Evolutionary conservation across 2,329 filamentous ascomycete species (phyloP).

Genomic region (Nectriaceae sp.): DNA sequence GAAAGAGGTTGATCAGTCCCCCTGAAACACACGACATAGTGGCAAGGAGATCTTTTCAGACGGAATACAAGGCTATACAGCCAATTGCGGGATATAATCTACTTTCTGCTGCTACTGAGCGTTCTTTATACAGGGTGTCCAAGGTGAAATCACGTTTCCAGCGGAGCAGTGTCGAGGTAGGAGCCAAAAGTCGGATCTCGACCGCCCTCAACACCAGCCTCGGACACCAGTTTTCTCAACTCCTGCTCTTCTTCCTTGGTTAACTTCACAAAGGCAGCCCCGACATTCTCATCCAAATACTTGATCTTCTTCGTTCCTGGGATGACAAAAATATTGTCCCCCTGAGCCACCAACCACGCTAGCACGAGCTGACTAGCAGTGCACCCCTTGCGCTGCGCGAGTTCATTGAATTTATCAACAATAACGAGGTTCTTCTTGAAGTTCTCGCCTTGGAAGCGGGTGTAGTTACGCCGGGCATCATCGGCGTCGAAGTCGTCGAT

Average conservation of each 20-base stretch:
- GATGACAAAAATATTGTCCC: constrained; percentile 61
- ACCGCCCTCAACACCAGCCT: constrained; percentile 29
- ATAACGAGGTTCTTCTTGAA: constrained; percentile 53
- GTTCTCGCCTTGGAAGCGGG: constrained; percentile 28
- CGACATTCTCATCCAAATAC: constrained; percentile 49
- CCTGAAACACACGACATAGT: too few relatives aligned
- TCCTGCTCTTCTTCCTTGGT: constrained; percentile 36
- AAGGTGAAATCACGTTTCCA: constrained; percentile 11
- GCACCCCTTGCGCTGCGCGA: constrained; percentile 50
- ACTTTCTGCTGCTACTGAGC: too few relatives aligned
- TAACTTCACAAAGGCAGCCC: constrained; percentile 34
- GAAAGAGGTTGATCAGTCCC: too few relatives aligned
- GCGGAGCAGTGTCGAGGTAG: constrained; percentile 20
- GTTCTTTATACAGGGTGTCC: too few relatives aligned
- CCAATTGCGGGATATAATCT: too few relatives aligned
- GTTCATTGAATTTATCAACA: constrained; percentile 40
- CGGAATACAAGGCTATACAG: too few relatives aligned
- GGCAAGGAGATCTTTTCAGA: too few relatives aligned
- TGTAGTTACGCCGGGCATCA: constrained; percentile 17
- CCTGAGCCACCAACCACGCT: constrained; percentile 64
- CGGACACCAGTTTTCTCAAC: constrained; percentile 31
- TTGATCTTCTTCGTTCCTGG: constrained; percentile 50
- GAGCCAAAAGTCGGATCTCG: constrained; percentile 22
- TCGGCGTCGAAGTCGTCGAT: constrained; percentile 45
- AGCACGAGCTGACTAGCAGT: constrained; percentile 61